phyloP scores from a whole-genome alignment of 441 rosid genomes.

The Erodium chrysanthum region DNA sequence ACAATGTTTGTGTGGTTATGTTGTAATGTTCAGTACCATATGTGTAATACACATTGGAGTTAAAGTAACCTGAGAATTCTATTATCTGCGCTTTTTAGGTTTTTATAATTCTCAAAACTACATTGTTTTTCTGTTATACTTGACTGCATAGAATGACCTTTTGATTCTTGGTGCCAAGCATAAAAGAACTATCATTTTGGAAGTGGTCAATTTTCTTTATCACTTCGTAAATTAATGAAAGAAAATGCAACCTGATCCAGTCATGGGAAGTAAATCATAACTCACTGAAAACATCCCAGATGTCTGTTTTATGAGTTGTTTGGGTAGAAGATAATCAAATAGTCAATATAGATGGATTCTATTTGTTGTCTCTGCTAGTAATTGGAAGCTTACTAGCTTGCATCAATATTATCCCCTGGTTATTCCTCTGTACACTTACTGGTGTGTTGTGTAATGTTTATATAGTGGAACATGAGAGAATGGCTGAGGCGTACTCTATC shows the following conservation, averaged over 20 bases:
- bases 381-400: too few species aligned
- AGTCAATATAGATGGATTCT: too few species aligned
- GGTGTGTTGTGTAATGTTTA: slow-evolving; percentile 21
- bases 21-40: background rate
- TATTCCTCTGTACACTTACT: background rate
- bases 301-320: background rate
- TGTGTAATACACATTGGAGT: too few species aligned
- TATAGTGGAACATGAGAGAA: slow-evolving; percentile 85
- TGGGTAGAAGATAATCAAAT: background rate
- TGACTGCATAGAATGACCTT: background rate
- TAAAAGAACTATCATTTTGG: too few species aligned
- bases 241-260: background rate
- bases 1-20: background rate
- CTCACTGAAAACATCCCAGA: background rate
- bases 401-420: too few species aligned
- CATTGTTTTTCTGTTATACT: background rate
- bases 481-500: slow-evolving; percentile 67
- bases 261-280: background rate
- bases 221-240: background rate
- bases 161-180: too few species aligned
- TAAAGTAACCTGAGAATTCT: background rate
- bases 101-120: too few species aligned
- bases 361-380: too few species aligned
- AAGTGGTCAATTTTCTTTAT: background rate
- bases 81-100: background rate